Evolutionary conservation across 2,329 filamentous ascomycete genomes (phyloP).

Genomic region (Diaporthe longicolla): DNA sequence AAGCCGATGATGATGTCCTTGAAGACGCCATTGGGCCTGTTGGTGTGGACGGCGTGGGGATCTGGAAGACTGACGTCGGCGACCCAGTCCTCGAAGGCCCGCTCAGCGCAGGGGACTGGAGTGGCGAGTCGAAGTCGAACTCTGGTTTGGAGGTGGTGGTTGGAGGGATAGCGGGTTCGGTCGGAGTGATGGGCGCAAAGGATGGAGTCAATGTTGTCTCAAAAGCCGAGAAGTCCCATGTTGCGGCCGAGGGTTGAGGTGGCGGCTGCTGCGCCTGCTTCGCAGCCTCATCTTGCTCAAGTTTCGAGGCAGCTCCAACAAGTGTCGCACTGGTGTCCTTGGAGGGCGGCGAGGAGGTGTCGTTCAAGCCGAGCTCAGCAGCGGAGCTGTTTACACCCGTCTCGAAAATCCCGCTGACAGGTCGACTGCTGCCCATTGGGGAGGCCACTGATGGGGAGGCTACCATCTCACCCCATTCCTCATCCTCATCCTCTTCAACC

Average conservation of each 20-base stretch:
- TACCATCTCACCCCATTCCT: slow-evolving; percentile 75
- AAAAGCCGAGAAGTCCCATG: slow-evolving; percentile 42
- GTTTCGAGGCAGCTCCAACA: slow-evolving; percentile 9
- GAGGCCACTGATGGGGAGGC: slow-evolving; percentile 62
- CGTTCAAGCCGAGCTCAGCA: not conserved
- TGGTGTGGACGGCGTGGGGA: slow-evolving; percentile 20
- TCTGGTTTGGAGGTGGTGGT: slow-evolving; percentile 40
- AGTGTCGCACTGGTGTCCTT: slow-evolving; percentile 13
- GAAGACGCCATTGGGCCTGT: not conserved
- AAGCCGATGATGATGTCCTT: slow-evolving; percentile 23
- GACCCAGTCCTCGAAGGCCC: slow-evolving; percentile 34
- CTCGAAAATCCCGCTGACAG: slow-evolving; percentile 35
- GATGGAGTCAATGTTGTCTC: slow-evolving; percentile 30
- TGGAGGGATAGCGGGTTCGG: slow-evolving; percentile 35
- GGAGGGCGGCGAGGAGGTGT: not conserved
- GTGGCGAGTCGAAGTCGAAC: slow-evolving; percentile 40
- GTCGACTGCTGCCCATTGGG: slow-evolving; percentile 46
- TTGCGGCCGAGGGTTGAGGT: slow-evolving; percentile 6
- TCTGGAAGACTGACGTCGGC: slow-evolving; percentile 16
- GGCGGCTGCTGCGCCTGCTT: not conserved
- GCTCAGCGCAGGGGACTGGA: slow-evolving; percentile 36
- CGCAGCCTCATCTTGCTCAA: not conserved
- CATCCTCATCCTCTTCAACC: slow-evolving; percentile 60
- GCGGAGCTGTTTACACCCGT: slow-evolving; percentile 15
- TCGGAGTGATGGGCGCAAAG: not conserved